Evolutionary conservation across 177 flowering plant genomes (phyloP), one percentile per base, ranked within the genome.

Genomic region (Tripterygium wilfordii): DNA sequence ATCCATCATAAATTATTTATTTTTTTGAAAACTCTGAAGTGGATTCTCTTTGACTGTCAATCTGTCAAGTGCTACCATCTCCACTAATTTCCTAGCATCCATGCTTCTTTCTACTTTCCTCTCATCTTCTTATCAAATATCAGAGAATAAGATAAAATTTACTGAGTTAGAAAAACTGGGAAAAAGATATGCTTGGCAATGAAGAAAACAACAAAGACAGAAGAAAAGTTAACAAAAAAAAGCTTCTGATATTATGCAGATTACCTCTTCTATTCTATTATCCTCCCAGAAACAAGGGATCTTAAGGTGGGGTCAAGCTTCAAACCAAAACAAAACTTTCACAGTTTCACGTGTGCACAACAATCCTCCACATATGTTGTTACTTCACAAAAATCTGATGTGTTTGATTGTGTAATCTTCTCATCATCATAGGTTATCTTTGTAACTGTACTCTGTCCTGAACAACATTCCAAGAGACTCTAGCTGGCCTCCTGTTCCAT

Each of bases 381-480:
- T 35, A 9, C 8, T 21, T 45, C 15, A 22, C 4, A 20, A 30
- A 31, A 28, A 30, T 15, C n/a, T 15, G 14, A 41, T 51, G 53
- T 32, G 3, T 3, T 32, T n/a, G 9, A n/a, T 18, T 38, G 18
- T 38, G 8, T 19, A 15, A 25, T 30, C 8, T 43, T 45, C 17
- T 20, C 24, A 38, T 47, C 26, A 40, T 45, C 3, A 46, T 16
- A 15, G 28, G 32, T 20, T 51, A 18, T 33, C 48, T 22, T 7
- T 36, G n/a, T 28, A n/a, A 27, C 40, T 58, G 45, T 45, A 37
- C 38, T 48, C 32, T 40, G 49, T 61, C 61, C 71, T 62, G 68
- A 44, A 39, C 65, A 66, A 63, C 53, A 40, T 56, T 55, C 70
- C 74, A 66, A 66, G 42, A 9, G 9, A 25, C 33, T 55, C 47